Conservation (phyloP, 345 rosid species). For the Gossypium arboreum region DNA sequence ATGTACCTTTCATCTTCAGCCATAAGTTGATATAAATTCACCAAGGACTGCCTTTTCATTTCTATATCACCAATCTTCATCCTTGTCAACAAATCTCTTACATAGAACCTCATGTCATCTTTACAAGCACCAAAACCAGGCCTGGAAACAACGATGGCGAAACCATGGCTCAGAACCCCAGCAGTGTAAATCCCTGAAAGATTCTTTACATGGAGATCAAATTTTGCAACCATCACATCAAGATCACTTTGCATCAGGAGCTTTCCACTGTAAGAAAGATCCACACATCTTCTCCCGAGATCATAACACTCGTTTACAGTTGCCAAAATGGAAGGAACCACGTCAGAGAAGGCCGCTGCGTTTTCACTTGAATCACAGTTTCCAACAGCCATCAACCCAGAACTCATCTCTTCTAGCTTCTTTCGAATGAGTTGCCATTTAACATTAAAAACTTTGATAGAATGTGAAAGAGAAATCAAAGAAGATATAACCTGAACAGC, state of each 20-base stretch:
- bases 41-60: constrained; percentile 81
- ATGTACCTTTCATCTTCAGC: constrained; percentile 64
- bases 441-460: constrained; percentile 57
- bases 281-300: constrained; percentile 70
- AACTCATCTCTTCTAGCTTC: constrained; percentile 69
- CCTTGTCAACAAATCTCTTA: constrained; percentile 75
- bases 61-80: constrained; percentile 85
- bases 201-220: constrained; percentile 49
- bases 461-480: constrained; percentile 60
- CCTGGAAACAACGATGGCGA: constrained; percentile 77
- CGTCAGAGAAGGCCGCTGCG: constrained; percentile 36
- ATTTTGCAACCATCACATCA: constrained; percentile 54
- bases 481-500: constrained; percentile 58
- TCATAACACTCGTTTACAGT: constrained; percentile 49
- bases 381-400: constrained; percentile 51
- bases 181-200: constrained; percentile 58
- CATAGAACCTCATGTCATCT: constrained; percentile 86
- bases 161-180: constrained; percentile 58
- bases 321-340: constrained; percentile 41
- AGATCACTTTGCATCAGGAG: constrained; percentile 96
- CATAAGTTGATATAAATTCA: constrained; percentile 49
- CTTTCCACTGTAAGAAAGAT: constrained; percentile 80
- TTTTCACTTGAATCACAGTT: constrained; percentile 48
- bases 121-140: constrained; percentile 58
- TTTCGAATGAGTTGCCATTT: constrained; percentile 80